Evolutionary conservation across 2,329 filamentous ascomycete genomes (phyloP).

Genomic region (Diaporthe nobilis): DNA sequence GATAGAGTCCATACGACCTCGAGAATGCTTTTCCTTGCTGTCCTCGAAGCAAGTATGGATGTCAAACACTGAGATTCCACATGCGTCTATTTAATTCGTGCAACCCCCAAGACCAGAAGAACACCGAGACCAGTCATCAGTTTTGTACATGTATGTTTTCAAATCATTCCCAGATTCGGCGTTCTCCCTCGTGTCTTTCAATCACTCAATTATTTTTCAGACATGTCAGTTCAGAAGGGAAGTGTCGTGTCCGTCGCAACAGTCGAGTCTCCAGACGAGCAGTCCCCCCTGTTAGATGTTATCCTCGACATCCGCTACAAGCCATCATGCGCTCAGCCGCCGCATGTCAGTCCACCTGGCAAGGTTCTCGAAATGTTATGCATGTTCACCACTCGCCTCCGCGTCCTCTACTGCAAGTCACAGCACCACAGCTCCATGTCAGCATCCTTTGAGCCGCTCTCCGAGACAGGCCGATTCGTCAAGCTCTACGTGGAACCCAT

Average conservation of each 20-base stretch:
- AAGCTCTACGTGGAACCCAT: conserved; percentile 41
- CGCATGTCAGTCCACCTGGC: not conserved
- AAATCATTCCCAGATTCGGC: not conserved
- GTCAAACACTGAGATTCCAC: not conserved
- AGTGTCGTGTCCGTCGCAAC: not conserved
- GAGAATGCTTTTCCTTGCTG: not conserved
- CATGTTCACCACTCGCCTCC: not conserved
- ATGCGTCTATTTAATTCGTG: not conserved
- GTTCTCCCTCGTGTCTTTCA: not conserved
- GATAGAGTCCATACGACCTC: not conserved
- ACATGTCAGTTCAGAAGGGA: not conserved
- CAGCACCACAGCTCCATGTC: conserved; percentile 1
- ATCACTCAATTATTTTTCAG: not conserved
- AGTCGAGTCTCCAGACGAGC: not conserved
- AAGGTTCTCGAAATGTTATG: not conserved
- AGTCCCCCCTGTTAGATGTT: not conserved
- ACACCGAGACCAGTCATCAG: not conserved
- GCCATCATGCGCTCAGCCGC: not conserved
- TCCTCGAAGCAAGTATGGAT: not conserved
- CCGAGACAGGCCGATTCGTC: not conserved
- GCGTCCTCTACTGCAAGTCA: not conserved
- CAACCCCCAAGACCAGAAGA: not conserved
- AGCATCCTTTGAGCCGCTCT: not conserved
- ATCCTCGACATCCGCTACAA: not conserved
- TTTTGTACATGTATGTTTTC: not conserved